Conservation (phyloP, 352 stramenopile species). For the Elongisporangium senticosum region DNA sequence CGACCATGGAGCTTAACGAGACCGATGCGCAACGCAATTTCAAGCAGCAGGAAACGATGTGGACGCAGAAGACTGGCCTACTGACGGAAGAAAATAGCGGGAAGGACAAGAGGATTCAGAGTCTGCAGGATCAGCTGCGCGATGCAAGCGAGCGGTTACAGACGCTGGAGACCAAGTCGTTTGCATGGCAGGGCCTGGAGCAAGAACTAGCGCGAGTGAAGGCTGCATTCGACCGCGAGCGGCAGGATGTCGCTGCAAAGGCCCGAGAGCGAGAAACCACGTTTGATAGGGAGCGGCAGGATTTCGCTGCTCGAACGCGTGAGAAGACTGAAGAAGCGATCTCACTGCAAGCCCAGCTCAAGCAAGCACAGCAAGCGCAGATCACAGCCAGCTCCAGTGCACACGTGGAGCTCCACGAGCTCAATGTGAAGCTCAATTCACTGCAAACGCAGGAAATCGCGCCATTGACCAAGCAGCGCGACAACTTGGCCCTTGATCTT, state of each 20-base stretch:
- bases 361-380: slow-evolving; percentile 24
- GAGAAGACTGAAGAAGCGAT: too few relatives aligned
- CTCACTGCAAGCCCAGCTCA: slow-evolving; percentile 20
- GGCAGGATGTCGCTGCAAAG: slow-evolving; percentile 1
- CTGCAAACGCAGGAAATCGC: slow-evolving; percentile 23
- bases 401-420: slow-evolving; percentile 23
- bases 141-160: slow-evolving; percentile 1
- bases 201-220: slow-evolving; percentile 6
- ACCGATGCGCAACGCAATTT: slow-evolving; percentile 1
- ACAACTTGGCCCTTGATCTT: slow-evolving; percentile 30
- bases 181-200: slow-evolving; percentile 1
- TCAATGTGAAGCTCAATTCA: slow-evolving; percentile 15
- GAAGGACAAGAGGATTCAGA: slow-evolving; percentile 1
- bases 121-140: slow-evolving; percentile 5
- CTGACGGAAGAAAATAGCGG: not conserved
- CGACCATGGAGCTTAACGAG: slow-evolving; percentile 1
- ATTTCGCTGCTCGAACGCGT: too few relatives aligned
- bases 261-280: not conserved
- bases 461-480: slow-evolving; percentile 27
- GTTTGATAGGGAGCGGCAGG: too few relatives aligned
- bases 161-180: slow-evolving; percentile 1
- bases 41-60: not conserved
- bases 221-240: not conserved
- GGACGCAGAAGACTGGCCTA: not conserved
- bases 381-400: slow-evolving; percentile 13